Evolutionary conservation across 352 stramenopile species (phyloP).

Genomic region (Paralagenidium karlingii): DNA sequence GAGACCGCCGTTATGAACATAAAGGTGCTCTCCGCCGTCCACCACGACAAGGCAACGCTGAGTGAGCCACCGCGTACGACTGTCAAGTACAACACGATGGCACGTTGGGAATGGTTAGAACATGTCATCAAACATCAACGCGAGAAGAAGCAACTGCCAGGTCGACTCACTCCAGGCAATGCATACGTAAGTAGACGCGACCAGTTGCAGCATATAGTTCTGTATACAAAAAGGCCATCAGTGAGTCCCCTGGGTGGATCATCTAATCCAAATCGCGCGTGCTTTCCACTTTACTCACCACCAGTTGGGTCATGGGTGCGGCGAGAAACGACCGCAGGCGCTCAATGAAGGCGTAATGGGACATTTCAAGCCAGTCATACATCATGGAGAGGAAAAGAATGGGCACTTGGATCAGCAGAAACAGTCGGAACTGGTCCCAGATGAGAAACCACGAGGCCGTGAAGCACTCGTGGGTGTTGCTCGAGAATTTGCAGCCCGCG

Average conservation of each 20-base stretch:
- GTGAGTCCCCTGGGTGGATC: not conserved
- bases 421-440: constrained; percentile 68
- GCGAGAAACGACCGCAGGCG: constrained; percentile 41
- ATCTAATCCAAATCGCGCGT: not conserved
- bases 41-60: constrained; percentile 59
- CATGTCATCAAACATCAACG: not conserved
- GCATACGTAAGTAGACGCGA: constrained; percentile 69
- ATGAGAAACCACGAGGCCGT: constrained; percentile 75
- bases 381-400: constrained; percentile 53
- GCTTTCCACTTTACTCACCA: constrained; percentile 23
- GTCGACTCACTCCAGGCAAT: constrained; percentile 63
- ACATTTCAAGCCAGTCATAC: constrained; percentile 74
- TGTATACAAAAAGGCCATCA: constrained; percentile 8
- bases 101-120: not conserved
- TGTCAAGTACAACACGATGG: constrained; percentile 7
- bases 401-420: constrained; percentile 61
- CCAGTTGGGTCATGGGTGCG: constrained; percentile 46
- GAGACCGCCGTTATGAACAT: constrained; percentile 57
- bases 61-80: constrained; percentile 60
- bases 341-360: constrained; percentile 46
- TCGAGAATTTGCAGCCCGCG: constrained; percentile 40
- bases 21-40: constrained; percentile 67
- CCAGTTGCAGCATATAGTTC: constrained; percentile 70
- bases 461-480: constrained; percentile 43
- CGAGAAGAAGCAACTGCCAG: constrained; percentile 6